Percentiles rank a stretch among this genome's conserved stretches.
phyloP scores from a whole-genome alignment of 2,329 filamentous ascomycete species.

The Arthrinium puccinioides region DNA sequence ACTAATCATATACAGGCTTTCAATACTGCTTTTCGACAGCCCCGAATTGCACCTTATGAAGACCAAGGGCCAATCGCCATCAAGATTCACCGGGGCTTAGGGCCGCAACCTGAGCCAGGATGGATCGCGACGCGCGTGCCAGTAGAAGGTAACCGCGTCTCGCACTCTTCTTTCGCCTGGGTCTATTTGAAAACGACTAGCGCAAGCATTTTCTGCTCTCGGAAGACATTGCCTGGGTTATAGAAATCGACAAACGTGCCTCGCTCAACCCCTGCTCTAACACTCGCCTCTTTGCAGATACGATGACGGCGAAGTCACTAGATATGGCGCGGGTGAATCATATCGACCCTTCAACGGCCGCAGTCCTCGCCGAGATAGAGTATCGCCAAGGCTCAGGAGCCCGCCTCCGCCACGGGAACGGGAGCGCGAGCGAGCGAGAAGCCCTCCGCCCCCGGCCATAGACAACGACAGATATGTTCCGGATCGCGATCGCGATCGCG shows the following conservation, averaged over 20 bases:
- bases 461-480: slow-evolving; percentile 32
- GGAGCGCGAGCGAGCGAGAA: slow-evolving; percentile 27
- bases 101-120: slow-evolving; percentile 5
- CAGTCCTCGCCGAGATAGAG: slow-evolving; percentile 32
- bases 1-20: too few relatives aligned
- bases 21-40: too few relatives aligned
- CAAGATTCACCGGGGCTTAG: too few relatives aligned
- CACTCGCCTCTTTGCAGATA: slow-evolving; percentile 42
- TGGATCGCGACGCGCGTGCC: slow-evolving; percentile 24
- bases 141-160: slow-evolving; percentile 18
- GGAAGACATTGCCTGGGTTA: too few relatives aligned
- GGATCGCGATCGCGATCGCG: slow-evolving; percentile 16
- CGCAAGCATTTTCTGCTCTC: too few relatives aligned
- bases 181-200: too few relatives aligned
- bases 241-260: too few relatives aligned
- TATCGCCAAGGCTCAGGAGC: slow-evolving; percentile 13
- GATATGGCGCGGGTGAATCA: slow-evolving; percentile 55
- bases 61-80: too few relatives aligned
- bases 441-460: slow-evolving; percentile 25
- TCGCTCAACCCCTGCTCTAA: too few relatives aligned
- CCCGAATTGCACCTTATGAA: too few relatives aligned
- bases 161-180: too few relatives aligned
- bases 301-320: slow-evolving; percentile 54
- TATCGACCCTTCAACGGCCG: slow-evolving; percentile 51
- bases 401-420: slow-evolving; percentile 15